Base-by-base conservation (phyloP, 2,329 filamentous ascomycete species). In the Aspergillus bombycis region DNA sequence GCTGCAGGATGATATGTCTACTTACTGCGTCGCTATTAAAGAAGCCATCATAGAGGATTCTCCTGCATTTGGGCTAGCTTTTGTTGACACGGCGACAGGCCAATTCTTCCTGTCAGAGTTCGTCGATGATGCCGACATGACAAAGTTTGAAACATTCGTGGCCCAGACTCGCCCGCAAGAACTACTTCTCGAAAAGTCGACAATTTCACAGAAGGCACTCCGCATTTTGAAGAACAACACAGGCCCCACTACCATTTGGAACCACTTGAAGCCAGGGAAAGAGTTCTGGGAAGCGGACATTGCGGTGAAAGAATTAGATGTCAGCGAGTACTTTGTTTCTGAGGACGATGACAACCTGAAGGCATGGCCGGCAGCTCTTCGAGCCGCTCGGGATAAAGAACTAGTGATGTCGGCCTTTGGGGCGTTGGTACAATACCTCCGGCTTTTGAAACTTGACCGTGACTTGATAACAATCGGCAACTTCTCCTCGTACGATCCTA, bases 181-280 rank as follows among this genome's bases (percentile, higher is more conserved):
- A 78, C 81, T 99, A 52, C 81, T 99, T 0, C 81, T 99, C 0
- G 95, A 99, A 75, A 98, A 96, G 77, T 91, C 89, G 0, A 89
- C 84, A 32, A 83, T 98, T 34, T 97, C 94, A 0, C 88, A 90
- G n/a, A 96, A 95, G 75, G 92, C 92, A 0, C 79, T 97, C 62
- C 91, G 95, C 3, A 97, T 99, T 50, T 82, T 99, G 68, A 99
- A 98, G 80, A 98, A 96, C 76, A 98, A 96, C 77, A 97, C 94
- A 0, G 86, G 88, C 0, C 94, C 93, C 0, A 96, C 92, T 0
- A 98, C 94, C 0, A 90, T 98, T 68, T 98, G 94, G 94, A 99
- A 97, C 71, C 87, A 94, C 70, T 81, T 97, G 62, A 98, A 97
- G 77, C 86, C 94, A 0, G 89, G 85, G 0, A 90, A 89, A 45